Evolutionary conservation across 192 early-diverging fungal species (phyloP).

Genomic region (Funneliformis geosporum): DNA sequence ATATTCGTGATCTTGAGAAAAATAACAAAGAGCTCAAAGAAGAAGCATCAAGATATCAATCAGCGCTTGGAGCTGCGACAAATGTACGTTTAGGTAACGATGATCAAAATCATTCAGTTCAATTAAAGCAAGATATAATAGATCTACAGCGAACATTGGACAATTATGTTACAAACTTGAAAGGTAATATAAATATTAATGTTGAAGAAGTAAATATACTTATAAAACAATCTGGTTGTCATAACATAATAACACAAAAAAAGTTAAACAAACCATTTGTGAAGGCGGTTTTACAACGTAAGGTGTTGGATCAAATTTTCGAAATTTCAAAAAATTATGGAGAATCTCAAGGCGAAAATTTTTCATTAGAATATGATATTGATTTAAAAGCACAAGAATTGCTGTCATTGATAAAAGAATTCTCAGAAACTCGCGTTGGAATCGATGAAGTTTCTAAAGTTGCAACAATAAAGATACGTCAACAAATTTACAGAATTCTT

Average conservation of each 20-base stretch:
- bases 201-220: not conserved
- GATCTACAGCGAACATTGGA: not conserved
- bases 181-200: not conserved
- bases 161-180: not conserved
- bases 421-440: not conserved
- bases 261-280: not conserved
- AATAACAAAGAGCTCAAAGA: not conserved
- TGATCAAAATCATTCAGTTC: conserved; percentile 5
- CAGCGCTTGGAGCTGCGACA: conserved; percentile 1
- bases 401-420: not conserved
- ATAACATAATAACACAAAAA: not conserved
- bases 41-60: conserved; percentile 16
- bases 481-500: conserved; percentile 1
- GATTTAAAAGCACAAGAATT: not conserved
- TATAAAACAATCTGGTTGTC: not conserved
- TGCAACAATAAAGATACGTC: conserved; percentile 10
- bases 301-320: not conserved
- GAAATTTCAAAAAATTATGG: not conserved
- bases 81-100: not conserved
- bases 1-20: not conserved
- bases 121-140: not conserved
- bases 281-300: not conserved
- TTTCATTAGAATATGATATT: not conserved
- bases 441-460: not conserved
- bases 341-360: not conserved